A percentile compares a stretch with the other conserved stretches of the same genome.
phyloP scores from a whole-genome alignment of 2,329 filamentous ascomycete genomes.

The Colletotrichum cereale region DNA sequence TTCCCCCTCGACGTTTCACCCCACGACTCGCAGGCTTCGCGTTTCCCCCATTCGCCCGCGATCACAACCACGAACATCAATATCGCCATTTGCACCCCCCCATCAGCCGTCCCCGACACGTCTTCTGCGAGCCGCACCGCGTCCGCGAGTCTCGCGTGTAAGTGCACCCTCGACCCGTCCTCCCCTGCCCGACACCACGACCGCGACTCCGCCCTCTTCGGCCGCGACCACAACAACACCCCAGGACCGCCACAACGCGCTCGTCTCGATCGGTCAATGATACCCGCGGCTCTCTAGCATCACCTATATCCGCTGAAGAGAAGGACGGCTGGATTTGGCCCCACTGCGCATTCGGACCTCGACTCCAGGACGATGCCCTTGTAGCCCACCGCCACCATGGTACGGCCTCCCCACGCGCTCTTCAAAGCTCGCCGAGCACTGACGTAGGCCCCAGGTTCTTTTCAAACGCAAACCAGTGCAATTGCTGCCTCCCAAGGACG shows the following conservation, averaged over 20 bases:
- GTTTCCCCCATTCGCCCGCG: slow-evolving; percentile 27
- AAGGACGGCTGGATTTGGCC: slow-evolving; percentile 55
- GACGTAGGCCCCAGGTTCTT: slow-evolving; percentile 75
- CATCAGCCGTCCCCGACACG: slow-evolving; percentile 31
- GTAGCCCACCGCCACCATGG: slow-evolving; percentile 48
- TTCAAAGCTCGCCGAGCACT: slow-evolving; percentile 25
- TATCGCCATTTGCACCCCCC: slow-evolving; percentile 24
- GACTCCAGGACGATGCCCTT: slow-evolving; percentile 39
- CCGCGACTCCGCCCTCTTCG: slow-evolving; percentile 34
- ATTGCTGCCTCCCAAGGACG: slow-evolving; percentile 77
- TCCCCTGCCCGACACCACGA: slow-evolving; percentile 36
- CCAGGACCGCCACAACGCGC: slow-evolving; percentile 41
- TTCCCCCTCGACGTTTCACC: slow-evolving; percentile 43
- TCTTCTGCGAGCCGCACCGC: slow-evolving; percentile 39
- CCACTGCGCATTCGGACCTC: slow-evolving; percentile 49
- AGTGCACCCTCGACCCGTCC: slow-evolving; percentile 37
- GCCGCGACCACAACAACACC: slow-evolving; percentile 33
- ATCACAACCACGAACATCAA: slow-evolving; percentile 34
- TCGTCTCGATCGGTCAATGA: slow-evolving; percentile 40
- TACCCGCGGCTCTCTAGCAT: slow-evolving; percentile 3
- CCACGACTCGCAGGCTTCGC: slow-evolving; percentile 33
- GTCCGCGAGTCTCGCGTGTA: slow-evolving; percentile 41
- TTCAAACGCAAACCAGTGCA: slow-evolving; percentile 97
- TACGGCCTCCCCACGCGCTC: slow-evolving; percentile 44
- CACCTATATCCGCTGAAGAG: slow-evolving; percentile 26